These are phyloP conservation scores for Pythium guiyangense DNA, from an alignment of 352 stramenopile species.

Conservation along the genomic window DNA sequence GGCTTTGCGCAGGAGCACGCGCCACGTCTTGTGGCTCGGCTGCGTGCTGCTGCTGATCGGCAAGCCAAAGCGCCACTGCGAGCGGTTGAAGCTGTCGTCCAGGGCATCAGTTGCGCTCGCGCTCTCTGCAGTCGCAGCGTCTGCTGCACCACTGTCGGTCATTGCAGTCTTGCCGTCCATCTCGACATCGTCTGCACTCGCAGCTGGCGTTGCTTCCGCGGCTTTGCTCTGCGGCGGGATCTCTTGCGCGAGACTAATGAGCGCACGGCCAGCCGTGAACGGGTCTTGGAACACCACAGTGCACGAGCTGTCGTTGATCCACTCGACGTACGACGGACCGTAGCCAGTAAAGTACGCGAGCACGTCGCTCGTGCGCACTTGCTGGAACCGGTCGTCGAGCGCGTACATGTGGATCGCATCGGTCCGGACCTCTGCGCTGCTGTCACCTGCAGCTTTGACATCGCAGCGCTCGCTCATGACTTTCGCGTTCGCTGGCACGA, in stretches of 20 bases:
- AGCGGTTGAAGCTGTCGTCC: slow-evolving; percentile 60
- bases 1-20: slow-evolving; percentile 60
- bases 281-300: slow-evolving; percentile 81
- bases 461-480: slow-evolving; percentile 61
- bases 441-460: slow-evolving; percentile 24
- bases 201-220: not conserved
- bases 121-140: no score
- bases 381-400: slow-evolving; percentile 72
- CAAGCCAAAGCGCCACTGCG: slow-evolving; percentile 50
- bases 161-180: slow-evolving; percentile 32
- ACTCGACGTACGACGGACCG: slow-evolving; percentile 82
- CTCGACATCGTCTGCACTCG: slow-evolving; percentile 40
- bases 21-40: slow-evolving; percentile 56
- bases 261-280: slow-evolving; percentile 55
- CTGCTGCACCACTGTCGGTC: no score
- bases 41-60: slow-evolving; percentile 52
- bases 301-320: slow-evolving; percentile 84
- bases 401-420: slow-evolving; percentile 83
- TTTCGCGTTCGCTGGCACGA: slow-evolving; percentile 46
- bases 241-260: slow-evolving; percentile 50
- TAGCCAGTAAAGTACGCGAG: slow-evolving; percentile 78
- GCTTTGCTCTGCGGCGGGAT: slow-evolving; percentile 45
- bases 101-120: slow-evolving; percentile 21
- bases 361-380: slow-evolving; percentile 76
- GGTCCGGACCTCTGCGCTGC: slow-evolving; percentile 35